These are phyloP conservation scores for Plasmodiophora brassicae DNA, from an alignment of 208 protist genomes.

Conservation along the genomic window DNA sequence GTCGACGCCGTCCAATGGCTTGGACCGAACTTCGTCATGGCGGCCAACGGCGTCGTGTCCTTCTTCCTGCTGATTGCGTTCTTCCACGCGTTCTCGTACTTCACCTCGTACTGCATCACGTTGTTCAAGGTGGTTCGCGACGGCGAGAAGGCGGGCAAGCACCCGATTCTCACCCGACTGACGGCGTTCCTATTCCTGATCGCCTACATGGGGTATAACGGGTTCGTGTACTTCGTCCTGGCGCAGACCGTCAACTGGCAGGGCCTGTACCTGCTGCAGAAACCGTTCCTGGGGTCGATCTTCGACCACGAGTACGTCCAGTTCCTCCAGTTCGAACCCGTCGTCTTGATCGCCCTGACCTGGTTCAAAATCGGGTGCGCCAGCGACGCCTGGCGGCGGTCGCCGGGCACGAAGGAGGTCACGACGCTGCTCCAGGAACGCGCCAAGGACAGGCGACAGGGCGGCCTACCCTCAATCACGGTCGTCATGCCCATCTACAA, in stretches of 20 bases:
- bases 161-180: not conserved
- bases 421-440: not conserved
- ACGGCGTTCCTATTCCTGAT: not conserved
- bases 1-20: constrained; percentile 11
- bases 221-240: constrained; percentile 13
- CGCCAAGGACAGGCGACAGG: not conserved
- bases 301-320: not conserved
- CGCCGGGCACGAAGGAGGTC: not conserved
- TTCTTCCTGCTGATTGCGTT: constrained; percentile 18
- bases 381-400: not conserved
- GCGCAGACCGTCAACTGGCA: not conserved
- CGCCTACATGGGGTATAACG: not conserved
- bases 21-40: not conserved
- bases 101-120: not conserved
- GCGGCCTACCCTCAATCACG: not conserved
- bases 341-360: constrained; percentile 13
- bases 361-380: constrained; percentile 29
- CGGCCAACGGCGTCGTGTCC: not conserved
- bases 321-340: constrained; percentile 14
- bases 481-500: constrained; percentile 30
- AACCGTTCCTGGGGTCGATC: not conserved
- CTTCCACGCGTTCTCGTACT: constrained; percentile 16
- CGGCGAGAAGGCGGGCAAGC: not conserved
- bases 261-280: not conserved
- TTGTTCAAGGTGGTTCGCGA: not conserved